A percentile compares a stretch with the other conserved stretches of the same genome.
phyloP scores from a whole-genome alignment of 768 basidiomycete genomes.

The Mycena belliarum region DNA sequence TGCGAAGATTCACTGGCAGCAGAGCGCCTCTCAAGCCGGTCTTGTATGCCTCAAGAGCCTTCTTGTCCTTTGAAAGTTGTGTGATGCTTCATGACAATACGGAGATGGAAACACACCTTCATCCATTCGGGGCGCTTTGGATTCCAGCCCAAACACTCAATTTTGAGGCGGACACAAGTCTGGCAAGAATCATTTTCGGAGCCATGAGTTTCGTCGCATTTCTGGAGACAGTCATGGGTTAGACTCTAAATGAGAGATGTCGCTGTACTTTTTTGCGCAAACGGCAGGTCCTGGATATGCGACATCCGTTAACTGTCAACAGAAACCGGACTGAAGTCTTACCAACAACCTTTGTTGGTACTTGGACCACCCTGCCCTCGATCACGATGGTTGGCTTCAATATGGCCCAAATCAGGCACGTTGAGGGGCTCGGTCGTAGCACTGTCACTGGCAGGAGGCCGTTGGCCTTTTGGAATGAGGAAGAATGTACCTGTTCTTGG shows the following conservation, averaged over 20 bases:
- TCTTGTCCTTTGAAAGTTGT: slow-evolving; percentile 70
- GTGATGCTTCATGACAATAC: slow-evolving; percentile 13
- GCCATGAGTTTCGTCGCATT: slow-evolving; percentile 90
- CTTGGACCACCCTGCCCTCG: no score
- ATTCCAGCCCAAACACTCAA: slow-evolving; percentile 86
- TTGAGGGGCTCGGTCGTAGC: no score
- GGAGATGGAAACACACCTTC: slow-evolving; percentile 50
- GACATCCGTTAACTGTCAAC: background rate
- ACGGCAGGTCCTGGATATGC: slow-evolving; percentile 69
- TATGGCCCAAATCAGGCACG: no score
- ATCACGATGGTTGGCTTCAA: no score
- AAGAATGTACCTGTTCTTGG: background rate
- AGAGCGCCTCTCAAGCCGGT: slow-evolving; percentile 81
- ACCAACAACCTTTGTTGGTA: slow-evolving; percentile 84
- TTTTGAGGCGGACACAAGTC: slow-evolving; percentile 78
- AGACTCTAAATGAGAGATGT: background rate
- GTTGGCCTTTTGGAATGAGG: background rate
- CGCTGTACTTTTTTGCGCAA: slow-evolving; percentile 73
- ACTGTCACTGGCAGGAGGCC: no score
- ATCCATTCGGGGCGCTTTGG: slow-evolving; percentile 87
- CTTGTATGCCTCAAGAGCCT: slow-evolving; percentile 79
- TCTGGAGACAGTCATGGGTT: slow-evolving; percentile 42
- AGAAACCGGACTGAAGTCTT: slow-evolving; percentile 31
- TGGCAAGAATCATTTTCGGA: slow-evolving; percentile 77
- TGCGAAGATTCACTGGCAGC: no score